Evolutionary conservation across 2,329 filamentous ascomycete species (phyloP).

Genomic region (Mycosphaerelloides madeirae): DNA sequence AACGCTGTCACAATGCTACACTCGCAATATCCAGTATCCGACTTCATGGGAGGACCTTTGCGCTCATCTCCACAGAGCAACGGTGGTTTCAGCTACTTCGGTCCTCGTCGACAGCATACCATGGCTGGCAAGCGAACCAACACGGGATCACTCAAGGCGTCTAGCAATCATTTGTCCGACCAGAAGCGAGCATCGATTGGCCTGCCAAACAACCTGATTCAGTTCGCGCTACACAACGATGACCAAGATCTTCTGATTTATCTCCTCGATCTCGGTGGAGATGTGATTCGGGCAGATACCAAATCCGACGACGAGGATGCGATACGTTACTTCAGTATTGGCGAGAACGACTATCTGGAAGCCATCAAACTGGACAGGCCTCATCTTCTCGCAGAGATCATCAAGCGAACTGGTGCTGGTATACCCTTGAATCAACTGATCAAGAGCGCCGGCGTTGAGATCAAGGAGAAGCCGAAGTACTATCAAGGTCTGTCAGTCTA

Average conservation of each 20-base stretch:
- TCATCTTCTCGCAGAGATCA: slow-evolving; percentile 58
- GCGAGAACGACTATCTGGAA: slow-evolving; percentile 31
- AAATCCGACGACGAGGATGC: slow-evolving; percentile 12
- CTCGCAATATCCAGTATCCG: slow-evolving; percentile 24
- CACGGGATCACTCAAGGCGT: slow-evolving; percentile 14
- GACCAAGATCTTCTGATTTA: slow-evolving; percentile 52
- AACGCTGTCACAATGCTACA: slow-evolving; percentile 53
- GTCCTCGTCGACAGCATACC: slow-evolving; percentile 11
- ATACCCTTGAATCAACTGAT: slow-evolving; percentile 65
- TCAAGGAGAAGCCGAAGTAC: slow-evolving; percentile 59
- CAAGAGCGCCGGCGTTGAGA: slow-evolving; percentile 59
- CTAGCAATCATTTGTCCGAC: slow-evolving; percentile 9
- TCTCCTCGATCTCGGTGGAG: slow-evolving; percentile 52
- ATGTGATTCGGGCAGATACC: slow-evolving; percentile 36
- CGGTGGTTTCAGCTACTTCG: slow-evolving; percentile 15
- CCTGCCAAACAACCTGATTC: slow-evolving; percentile 23
- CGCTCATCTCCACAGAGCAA: slow-evolving; percentile 10
- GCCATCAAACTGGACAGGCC: slow-evolving; percentile 48
- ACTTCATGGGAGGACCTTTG: slow-evolving; percentile 11
- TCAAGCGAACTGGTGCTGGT: slow-evolving; percentile 62
- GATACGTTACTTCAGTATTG: slow-evolving; percentile 23
- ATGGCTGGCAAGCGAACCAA: slow-evolving; percentile 17
- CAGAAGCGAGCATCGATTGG: slow-evolving; percentile 13
- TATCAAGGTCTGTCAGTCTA: slow-evolving; percentile 75
- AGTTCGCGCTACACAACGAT: slow-evolving; percentile 41